Conservation (phyloP, 768 basidiomycete species). For the Postia placenta region DNA sequence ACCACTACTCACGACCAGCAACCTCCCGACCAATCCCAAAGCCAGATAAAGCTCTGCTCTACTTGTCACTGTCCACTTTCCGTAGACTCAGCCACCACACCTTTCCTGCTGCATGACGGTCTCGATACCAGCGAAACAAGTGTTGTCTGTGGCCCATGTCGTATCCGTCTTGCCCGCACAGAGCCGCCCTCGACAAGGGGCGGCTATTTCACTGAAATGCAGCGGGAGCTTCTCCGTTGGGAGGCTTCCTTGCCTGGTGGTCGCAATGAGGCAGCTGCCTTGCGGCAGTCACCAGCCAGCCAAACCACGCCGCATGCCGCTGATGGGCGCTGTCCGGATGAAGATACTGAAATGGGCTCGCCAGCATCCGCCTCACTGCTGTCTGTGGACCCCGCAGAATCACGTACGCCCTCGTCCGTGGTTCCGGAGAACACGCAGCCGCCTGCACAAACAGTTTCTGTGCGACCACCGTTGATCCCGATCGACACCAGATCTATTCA, state of each 20-base stretch:
- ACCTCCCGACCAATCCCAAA: conserved; percentile 19
- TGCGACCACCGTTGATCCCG: conserved; percentile 10
- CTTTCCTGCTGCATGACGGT: conserved; percentile 22
- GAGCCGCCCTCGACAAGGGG: conserved; percentile 14
- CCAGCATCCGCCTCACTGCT: conserved; percentile 10
- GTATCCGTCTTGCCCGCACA: conserved; percentile 28
- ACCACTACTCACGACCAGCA: conserved; percentile 18
- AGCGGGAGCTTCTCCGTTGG: conserved; percentile 23
- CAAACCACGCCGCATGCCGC: conserved; percentile 11
- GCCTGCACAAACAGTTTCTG: not conserved
- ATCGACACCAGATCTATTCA: conserved; percentile 8
- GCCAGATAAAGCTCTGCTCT: conserved; percentile 29
- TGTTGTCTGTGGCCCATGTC: conserved; percentile 45
- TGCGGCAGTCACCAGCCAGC: conserved; percentile 4
- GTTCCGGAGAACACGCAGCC: not conserved
- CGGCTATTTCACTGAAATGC: conserved; percentile 24
- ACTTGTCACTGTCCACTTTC: conserved; percentile 26
- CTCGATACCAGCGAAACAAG: conserved; percentile 20
- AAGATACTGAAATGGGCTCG: conserved; percentile 30
- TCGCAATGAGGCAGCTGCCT: conserved; percentile 27
- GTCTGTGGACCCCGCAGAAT: not conserved
- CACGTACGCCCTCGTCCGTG: not conserved
- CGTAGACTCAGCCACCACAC: conserved; percentile 20
- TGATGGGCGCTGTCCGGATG: conserved; percentile 25
- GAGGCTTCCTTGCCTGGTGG: conserved; percentile 21